These are phyloP conservation scores for Phaffia rhodozyma DNA, from an alignment of 1,284 basidiomycete species.

Conservation along the genomic window DNA sequence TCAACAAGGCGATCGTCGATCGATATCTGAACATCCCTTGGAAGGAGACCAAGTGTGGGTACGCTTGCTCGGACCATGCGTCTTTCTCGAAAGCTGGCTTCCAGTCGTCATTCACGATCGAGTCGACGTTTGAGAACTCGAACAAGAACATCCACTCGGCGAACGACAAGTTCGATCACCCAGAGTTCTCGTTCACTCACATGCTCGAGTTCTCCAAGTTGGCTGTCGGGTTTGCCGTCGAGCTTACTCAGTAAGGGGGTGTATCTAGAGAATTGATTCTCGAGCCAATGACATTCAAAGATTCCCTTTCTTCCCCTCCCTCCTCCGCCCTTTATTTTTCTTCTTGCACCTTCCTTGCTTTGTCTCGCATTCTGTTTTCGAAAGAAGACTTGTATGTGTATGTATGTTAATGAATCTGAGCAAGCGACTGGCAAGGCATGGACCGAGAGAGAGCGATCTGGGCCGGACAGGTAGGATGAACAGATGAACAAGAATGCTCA, in stretches of 20 bases:
- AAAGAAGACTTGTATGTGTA: no score
- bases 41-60: conserved; percentile 59
- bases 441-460: no score
- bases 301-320: no score
- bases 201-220: conserved; percentile 68
- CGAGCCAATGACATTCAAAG: no score
- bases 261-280: no score
- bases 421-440: no score
- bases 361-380: no score
- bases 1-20: conserved; percentile 58
- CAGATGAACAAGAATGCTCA: no score
- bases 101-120: conserved; percentile 27
- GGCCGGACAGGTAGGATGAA: no score
- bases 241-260: conserved; percentile 37
- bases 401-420: no score
- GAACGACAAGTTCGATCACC: conserved; percentile 68
- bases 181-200: conserved; percentile 73
- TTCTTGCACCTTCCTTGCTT: no score
- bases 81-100: conserved; percentile 56
- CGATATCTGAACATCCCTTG: conserved; percentile 46
- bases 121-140: conserved; percentile 36
- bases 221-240: conserved; percentile 69
- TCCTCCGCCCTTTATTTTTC: no score
- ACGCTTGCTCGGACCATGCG: conserved; percentile 71
- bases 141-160: conserved; percentile 72